Evolutionary conservation across 2,329 filamentous ascomycete species (phyloP).

Genomic region (Rhynchosporium secalis): DNA sequence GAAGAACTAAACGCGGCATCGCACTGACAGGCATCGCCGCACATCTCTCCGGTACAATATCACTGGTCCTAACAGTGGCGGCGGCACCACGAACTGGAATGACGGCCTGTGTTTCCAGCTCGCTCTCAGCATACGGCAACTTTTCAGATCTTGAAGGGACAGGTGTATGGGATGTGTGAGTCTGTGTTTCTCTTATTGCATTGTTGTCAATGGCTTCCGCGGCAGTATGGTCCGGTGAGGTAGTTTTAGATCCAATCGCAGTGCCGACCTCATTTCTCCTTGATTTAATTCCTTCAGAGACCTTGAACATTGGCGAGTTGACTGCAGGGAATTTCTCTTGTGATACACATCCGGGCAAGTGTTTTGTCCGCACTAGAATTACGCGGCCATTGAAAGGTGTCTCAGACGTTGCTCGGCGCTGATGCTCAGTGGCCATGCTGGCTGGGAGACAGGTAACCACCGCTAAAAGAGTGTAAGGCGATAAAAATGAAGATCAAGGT

Average conservation of each 20-base stretch:
- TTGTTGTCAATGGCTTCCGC: not conserved
- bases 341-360: not conserved
- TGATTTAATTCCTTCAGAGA: not conserved
- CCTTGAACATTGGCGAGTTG: not conserved
- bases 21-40: not conserved
- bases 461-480: too few species aligned
- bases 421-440: not conserved
- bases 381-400: too few species aligned
- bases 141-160: not conserved
- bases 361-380: not conserved
- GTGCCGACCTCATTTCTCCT: not conserved
- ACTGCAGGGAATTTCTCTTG: not conserved
- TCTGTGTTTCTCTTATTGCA: not conserved
- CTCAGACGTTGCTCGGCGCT: too few species aligned
- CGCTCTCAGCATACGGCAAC: not conserved
- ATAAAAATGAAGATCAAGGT: too few species aligned
- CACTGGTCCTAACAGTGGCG: not conserved
- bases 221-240: not conserved
- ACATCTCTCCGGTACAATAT: not conserved
- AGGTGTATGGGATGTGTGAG: not conserved
- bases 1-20: not conserved
- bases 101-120: not conserved
- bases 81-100: not conserved
- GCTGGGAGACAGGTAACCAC: not conserved
- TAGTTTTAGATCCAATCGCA: not conserved